These are phyloP conservation scores for Neurospora intermedia DNA, from an alignment of 495 filamentous ascomycete genomes.

Conservation along the genomic window DNA sequence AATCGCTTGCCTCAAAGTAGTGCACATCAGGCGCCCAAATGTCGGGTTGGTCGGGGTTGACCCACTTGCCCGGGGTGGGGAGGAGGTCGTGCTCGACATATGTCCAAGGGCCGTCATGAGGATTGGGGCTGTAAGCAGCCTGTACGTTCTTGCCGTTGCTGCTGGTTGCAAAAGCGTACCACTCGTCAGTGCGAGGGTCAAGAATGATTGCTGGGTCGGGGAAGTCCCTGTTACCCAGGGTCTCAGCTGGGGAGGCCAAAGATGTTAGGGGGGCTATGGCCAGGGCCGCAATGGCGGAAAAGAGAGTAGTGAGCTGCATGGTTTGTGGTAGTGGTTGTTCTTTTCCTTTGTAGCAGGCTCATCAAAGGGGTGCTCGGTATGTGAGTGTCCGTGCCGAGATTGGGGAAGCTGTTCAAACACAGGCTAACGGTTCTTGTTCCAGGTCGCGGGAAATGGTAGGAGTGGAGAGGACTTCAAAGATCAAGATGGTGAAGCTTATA, in stretches of 20 bases:
- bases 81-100: slow-evolving; percentile 18
- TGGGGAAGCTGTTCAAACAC: not conserved
- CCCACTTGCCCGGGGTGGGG: slow-evolving; percentile 17
- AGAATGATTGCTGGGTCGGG: slow-evolving; percentile 23
- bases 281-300: not conserved
- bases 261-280: not conserved
- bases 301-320: not conserved
- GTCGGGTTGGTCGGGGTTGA: slow-evolving; percentile 11
- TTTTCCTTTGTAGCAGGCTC: not conserved
- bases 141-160: slow-evolving; percentile 21
- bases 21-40: slow-evolving; percentile 43
- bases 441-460: not conserved
- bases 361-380: not conserved
- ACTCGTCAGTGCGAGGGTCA: slow-evolving; percentile 15
- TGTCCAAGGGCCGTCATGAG: slow-evolving; percentile 13
- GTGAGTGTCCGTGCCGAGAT: not conserved
- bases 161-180: slow-evolving; percentile 26
- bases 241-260: not conserved
- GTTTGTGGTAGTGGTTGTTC: not conserved
- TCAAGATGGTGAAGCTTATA: not conserved
- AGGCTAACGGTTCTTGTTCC: not conserved
- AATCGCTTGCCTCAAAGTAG: slow-evolving; percentile 22
- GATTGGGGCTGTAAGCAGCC: slow-evolving; percentile 11
- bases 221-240: slow-evolving; percentile 17
- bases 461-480: not conserved